phyloP scores from a whole-genome alignment of 257 asterid species.

The Rhazya stricta region DNA sequence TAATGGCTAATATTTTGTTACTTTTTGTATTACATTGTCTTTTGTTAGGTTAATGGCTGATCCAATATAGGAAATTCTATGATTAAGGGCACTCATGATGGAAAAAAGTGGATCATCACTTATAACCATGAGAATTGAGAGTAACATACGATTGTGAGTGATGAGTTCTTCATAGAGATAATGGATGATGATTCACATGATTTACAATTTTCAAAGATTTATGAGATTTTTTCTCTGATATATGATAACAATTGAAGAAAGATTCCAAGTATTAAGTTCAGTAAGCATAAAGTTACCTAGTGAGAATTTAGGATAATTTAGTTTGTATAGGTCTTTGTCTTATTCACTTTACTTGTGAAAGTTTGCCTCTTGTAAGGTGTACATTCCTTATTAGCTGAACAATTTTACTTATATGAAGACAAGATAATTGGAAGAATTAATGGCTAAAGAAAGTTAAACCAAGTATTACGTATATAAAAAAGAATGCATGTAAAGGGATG shows the following conservation, averaged over 20 bases:
- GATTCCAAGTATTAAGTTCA: neutral
- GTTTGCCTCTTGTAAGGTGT: no score
- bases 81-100: neutral
- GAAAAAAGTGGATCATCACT: rapidly evolving
- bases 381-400: no score
- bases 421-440: no score
- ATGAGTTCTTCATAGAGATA: neutral
- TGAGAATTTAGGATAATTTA: neutral
- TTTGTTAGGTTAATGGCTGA: no score
- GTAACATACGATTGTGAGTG: neutral
- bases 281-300: neutral
- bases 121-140: neutral
- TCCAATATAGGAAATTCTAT: neutral
- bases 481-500: no score
- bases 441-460: no score
- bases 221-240: neutral
- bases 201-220: neutral
- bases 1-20: no score
- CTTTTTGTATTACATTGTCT: no score
- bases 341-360: no score
- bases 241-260: neutral
- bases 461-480: no score
- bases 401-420: no score
- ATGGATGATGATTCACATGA: neutral
- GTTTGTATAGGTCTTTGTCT: no score